Evolutionary conservation across 768 basidiomycete species (phyloP), one percentile per base, ranked within the genome.

Genomic region (Gloeophyllum trabeum): DNA sequence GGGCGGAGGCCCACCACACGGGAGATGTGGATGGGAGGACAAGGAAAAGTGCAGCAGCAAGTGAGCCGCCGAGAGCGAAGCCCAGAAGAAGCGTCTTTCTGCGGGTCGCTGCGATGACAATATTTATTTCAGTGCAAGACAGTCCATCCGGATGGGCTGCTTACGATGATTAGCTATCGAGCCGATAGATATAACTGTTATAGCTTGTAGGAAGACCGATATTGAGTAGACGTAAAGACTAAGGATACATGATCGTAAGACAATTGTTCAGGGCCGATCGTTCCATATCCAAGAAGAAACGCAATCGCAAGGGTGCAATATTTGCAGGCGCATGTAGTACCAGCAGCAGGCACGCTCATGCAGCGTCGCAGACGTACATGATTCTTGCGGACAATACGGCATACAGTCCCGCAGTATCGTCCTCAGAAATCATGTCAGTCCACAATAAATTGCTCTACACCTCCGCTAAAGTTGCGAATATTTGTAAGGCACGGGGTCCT

Each of bases 131-230:
- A 6, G 35, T 48, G 20, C 5, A 10, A 18, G 23, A 19, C 5
- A 19, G 24, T 5, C 22, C n/a, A 0, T 16, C 1, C 10, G 20
- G 21, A 13, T 24, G 40, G 19, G 24, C 32, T 34, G 68, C 85
- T 45, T 51, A 93, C 91, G 79, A 47, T 86, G 77, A 61, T 98
- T 90, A 1, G 93, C 94, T 43, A 94, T 79, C 13, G 79, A 79
- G 5, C 90, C 89, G 71, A 96, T 86, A 4, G 93, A 92, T 43
- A 99, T 91, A 28, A 99, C 91, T 0, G 83, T 88, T n/a, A 97
- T 53, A 0, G 92, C 93, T 56, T 97, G 93, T 0, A 94, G 60
- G 0, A 83, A 82, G 1, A 97, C 93, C 1, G 87, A 89, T 12
- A 79, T 65, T 1, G 93, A 96, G 59, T 90, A 86, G 23, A 82